Percentiles rank a stretch among this genome's conserved stretches.
Evolutionary conservation across 805 yeast species (phyloP).

Genomic region (Cyberlindnera maclurae): DNA sequence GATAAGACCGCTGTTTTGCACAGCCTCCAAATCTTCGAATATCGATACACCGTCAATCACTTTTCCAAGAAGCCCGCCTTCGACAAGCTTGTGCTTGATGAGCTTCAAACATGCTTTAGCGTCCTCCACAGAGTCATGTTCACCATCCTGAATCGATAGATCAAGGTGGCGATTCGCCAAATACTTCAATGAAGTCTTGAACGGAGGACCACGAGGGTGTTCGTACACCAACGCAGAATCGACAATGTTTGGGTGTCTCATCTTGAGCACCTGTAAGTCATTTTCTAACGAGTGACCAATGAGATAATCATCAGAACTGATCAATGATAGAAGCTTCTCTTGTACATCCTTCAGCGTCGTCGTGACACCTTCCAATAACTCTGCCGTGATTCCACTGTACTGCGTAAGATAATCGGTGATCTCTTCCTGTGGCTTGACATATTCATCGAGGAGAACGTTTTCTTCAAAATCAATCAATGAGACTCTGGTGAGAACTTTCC

Average conservation of each 20-base stretch:
- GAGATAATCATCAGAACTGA: constrained; percentile 54
- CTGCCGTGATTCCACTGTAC: constrained; percentile 84
- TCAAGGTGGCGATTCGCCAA: constrained; percentile 52
- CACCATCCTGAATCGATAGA: constrained; percentile 60
- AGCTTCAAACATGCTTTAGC: constrained; percentile 74
- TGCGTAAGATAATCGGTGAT: constrained; percentile 77
- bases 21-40: constrained; percentile 31
- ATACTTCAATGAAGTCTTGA: constrained; percentile 69
- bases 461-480: constrained; percentile 63
- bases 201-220: constrained; percentile 79
- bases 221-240: constrained; percentile 78
- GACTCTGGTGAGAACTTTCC: constrained; percentile 68
- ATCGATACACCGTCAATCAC: constrained; percentile 35
- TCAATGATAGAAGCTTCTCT: constrained; percentile 36
- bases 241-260: constrained; percentile 67
- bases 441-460: constrained; percentile 57
- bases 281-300: constrained; percentile 89
- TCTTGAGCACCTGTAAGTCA: constrained; percentile 63
- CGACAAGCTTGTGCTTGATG: constrained; percentile 57
- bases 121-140: constrained; percentile 84
- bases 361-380: constrained; percentile 51
- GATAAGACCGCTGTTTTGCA: constrained; percentile 25
- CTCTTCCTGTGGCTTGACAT: constrained; percentile 69
- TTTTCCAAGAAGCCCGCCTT: constrained; percentile 63
- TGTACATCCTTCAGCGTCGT: constrained; percentile 68